Base-by-base conservation (phyloP, 2,329 filamentous ascomycete species). In the Aspergillus bombycis region DNA sequence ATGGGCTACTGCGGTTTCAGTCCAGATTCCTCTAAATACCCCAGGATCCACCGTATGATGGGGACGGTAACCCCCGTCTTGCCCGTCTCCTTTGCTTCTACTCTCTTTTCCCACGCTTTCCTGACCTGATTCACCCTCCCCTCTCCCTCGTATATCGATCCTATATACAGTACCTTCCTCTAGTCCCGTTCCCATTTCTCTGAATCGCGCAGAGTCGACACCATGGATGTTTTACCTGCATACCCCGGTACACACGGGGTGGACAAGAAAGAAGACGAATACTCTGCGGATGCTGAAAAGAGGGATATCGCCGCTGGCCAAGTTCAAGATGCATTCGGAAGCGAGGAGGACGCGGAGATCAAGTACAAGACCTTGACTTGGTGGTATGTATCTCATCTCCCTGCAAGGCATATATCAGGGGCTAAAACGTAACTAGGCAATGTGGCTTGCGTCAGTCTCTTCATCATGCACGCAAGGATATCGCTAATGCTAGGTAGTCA, bases 401-500 rank as follows among this genome's bases (percentile, higher is more conserved):
- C 38, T 41, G 6, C 38, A 10, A 41, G 38, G 16, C 38, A 19
- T 9, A 19, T 41, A 3, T 6, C 38, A 41, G 19, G 4, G 26
- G 38, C 38, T 41, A 41, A 41, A 2, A 41, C n/a, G 8, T n/a
- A n/a, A 41, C 7, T n/a, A 41, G 38, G 38, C 38, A 41, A 41
- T 41, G 38, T 9, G 38, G 38, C 38, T n/a, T 41, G 38, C 38
- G 38, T 41, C 19, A 41, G 38, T 41, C 19, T n/a, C 16, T 23
- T 46, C 12, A 10, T 23, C 10, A 23, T 23, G 10, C 43, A 14
- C n/a, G 9, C 10, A 23, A 23, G 11, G 4, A 3, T 12, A 46
- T 46, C 43, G 2, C 43, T 46, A 23, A 46, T 46, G 9, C 4
- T 23, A 46, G 43, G 43, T 2, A 46, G 43, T 21, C 2, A 85